Percentiles rank a stretch among this genome's conserved stretches.
These are phyloP conservation scores for Suillus plorans DNA, from an alignment of 768 basidiomycete species.

Conservation along the genomic window DNA sequence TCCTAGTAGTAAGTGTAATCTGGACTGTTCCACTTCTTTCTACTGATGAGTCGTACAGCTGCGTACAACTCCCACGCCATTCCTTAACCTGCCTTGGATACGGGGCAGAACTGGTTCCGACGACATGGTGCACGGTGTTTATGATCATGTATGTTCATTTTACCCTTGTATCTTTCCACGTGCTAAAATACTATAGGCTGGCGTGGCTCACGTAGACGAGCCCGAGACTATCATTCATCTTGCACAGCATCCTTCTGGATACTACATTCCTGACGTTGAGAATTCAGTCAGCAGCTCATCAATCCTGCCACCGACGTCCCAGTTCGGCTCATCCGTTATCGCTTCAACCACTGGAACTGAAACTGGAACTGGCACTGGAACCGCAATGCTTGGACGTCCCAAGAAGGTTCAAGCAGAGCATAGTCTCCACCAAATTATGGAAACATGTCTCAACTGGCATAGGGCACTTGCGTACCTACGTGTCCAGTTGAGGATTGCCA, in stretches of 20 bases:
- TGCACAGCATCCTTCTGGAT: background rate
- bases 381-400: background rate
- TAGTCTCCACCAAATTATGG: background rate
- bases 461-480: background rate
- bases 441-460: background rate
- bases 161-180: background rate
- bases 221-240: background rate
- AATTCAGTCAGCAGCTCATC: background rate
- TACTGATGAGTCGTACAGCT: no score
- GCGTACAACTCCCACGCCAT: no score
- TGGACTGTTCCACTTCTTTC: no score
- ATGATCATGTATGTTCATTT: background rate
- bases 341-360: background rate
- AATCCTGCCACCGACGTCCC: background rate
- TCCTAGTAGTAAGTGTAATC: no score
- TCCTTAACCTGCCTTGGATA: no score
- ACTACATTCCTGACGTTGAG: background rate
- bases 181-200: background rate
- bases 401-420: background rate
- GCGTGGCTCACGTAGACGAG: background rate
- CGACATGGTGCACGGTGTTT: background rate
- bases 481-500: background rate
- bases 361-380: no score
- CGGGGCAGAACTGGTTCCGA: background rate
- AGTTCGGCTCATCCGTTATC: background rate